These are phyloP conservation scores for Eruca vesicaria DNA, from an alignment of 441 rosid genomes.

Conservation along the genomic window DNA sequence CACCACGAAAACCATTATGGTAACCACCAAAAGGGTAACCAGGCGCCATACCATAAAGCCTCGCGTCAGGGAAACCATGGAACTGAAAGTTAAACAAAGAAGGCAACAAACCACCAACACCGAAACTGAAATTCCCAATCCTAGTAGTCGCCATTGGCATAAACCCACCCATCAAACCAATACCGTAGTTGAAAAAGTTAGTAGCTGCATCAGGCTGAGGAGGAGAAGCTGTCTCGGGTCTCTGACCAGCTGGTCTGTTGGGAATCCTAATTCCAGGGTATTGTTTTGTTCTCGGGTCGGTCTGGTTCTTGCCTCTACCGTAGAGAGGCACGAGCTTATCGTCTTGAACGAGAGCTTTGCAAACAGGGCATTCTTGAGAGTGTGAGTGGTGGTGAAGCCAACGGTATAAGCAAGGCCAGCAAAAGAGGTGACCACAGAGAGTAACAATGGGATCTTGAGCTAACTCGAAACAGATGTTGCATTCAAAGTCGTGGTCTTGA, in stretches of 20 bases:
- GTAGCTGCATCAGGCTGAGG: slow-evolving; percentile 42
- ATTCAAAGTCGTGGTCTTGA: slow-evolving; percentile 69
- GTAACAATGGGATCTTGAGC: slow-evolving; percentile 90
- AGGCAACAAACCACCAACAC: slow-evolving; percentile 73
- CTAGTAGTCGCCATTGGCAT: slow-evolving; percentile 58
- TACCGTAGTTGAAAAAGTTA: slow-evolving; percentile 49
- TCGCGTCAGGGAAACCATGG: slow-evolving; percentile 63
- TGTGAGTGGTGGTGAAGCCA: slow-evolving; percentile 85
- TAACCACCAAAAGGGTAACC: slow-evolving; percentile 60
- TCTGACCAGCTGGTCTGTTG: slow-evolving; percentile 61
- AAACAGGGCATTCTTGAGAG: slow-evolving; percentile 83
- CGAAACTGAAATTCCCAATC: slow-evolving; percentile 63
- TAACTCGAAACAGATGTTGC: slow-evolving; percentile 90
- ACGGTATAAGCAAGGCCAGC: slow-evolving; percentile 79
- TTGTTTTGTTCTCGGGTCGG: slow-evolving; percentile 64
- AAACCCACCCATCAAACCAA: slow-evolving; percentile 67
- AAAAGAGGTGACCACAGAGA: slow-evolving; percentile 78
- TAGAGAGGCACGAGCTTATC: slow-evolving; percentile 86
- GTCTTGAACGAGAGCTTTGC: slow-evolving; percentile 81
- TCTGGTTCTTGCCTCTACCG: slow-evolving; percentile 72
- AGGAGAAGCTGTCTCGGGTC: slow-evolving; percentile 68
- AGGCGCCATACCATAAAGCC: slow-evolving; percentile 51
- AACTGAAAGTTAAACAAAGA: slow-evolving; percentile 62
- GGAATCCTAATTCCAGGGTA: slow-evolving; percentile 66
- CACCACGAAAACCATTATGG: slow-evolving; percentile 51